Base-by-base conservation (phyloP, 1,139 yeast species). In the Saccharomycopsis phalli region DNA sequence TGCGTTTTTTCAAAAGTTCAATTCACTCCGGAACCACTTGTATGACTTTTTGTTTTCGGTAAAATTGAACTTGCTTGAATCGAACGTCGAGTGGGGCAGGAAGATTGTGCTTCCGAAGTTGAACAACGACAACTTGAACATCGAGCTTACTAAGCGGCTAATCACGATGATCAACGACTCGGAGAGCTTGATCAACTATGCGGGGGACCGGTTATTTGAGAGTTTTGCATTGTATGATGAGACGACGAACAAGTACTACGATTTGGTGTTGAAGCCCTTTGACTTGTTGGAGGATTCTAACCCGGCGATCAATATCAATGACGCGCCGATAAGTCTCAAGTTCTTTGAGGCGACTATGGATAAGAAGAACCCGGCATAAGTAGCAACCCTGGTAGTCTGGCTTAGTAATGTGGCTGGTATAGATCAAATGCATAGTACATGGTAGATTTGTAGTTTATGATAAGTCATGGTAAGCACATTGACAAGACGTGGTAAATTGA, bases 311-410 rank as follows among this genome's bases (percentile, higher is more conserved):
- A 60, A 65, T 3, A 44, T 60, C 31, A 82, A 82, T 54, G 87
- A 80, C 50, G 76, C 79, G 1, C 76, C 87, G 22, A 59, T 83
- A 19, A 81, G 81, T 52, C 61, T 87, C 41, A 79, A 81, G 47
- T 61, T 81, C 44, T 86, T 88, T 56, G 91, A 81, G 50, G 79
- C 91, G 1, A 74, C 77, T 38, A 65, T 75, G 11, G 84, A 84
- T 34, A 71, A 68, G 48, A 79, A 76, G 52, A 82, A 83, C 51
- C 88, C 87, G 1, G 63, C 68, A 38, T 71, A 53, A 53, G 2
- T 25, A 27, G 26, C 26, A 22, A 10, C 25, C n/a, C n/a, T n/a
- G n/a, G n/a, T n/a, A n/a, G n/a, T n/a, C n/a, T n/a, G n/a, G n/a
- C n/a, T n/a, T n/a, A n/a, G n/a, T n/a, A n/a, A n/a, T n/a, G n/a